phyloP scores from a whole-genome alignment of 257 asterid genomes.

The Solanum corneliomulleri region DNA sequence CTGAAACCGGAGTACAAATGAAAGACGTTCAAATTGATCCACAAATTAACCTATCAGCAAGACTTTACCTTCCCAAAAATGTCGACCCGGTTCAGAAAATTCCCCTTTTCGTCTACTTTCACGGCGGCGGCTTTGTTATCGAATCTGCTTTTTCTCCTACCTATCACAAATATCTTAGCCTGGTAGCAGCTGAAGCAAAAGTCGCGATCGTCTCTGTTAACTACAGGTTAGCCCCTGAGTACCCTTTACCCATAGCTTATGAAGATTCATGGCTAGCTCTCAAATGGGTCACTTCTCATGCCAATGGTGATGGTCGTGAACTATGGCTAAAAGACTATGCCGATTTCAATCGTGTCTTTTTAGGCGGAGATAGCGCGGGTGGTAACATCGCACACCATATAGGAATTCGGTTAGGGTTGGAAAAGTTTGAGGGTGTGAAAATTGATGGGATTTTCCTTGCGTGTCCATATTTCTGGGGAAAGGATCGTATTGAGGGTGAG shows the following conservation, averaged over 20 bases:
- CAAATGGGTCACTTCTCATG: constrained; percentile 43
- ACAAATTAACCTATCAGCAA: constrained; percentile 18
- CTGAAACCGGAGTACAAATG: constrained; percentile 31
- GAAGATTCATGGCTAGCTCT: constrained; percentile 54
- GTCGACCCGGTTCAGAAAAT: constrained; percentile 15
- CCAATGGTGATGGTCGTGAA: constrained; percentile 10
- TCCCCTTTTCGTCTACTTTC: constrained; percentile 45
- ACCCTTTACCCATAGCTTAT: constrained; percentile 42
- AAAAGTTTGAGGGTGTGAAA: constrained; percentile 5
- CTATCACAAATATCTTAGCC: constrained; percentile 19
- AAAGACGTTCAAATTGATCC: constrained; percentile 30
- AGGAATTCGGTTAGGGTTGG: constrained; percentile 28
- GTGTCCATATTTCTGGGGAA: constrained; percentile 55
- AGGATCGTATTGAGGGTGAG: constrained; percentile 36
- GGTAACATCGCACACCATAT: constrained; percentile 38
- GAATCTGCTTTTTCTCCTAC: constrained; percentile 32
- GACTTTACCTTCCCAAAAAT: constrained; percentile 32
- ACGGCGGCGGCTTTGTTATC: constrained; percentile 47
- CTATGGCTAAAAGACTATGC: constrained; percentile 34
- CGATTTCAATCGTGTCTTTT: constrained; percentile 28
- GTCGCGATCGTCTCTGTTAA: constrained; percentile 36
- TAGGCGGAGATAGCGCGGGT: constrained; percentile 70
- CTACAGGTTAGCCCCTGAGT: constrained; percentile 58
- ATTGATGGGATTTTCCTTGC: constrained; percentile 40
- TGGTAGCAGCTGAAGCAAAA: constrained; percentile 29